Evolutionary conservation across 2,329 filamentous ascomycete genomes (phyloP).

Genomic region (Cladosporium cucumerinum): DNA sequence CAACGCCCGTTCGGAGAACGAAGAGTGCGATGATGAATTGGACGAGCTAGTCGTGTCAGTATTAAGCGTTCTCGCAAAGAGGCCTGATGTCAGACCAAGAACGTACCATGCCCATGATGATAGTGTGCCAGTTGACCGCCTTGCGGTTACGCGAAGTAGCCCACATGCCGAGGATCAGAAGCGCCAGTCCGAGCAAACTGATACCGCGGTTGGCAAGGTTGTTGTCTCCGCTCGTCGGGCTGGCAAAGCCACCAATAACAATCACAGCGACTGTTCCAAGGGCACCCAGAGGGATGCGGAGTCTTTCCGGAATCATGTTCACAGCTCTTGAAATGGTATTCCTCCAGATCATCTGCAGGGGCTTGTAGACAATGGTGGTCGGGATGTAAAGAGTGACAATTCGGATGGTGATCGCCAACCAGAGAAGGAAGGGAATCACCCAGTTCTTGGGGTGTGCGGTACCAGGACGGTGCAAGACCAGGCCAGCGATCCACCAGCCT

Average conservation of each 20-base stretch:
- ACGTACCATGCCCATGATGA: constrained; percentile 73
- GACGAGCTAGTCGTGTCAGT: constrained; percentile 45
- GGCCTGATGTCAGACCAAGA: background rate
- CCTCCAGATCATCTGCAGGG: constrained; percentile 66
- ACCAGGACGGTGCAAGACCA: constrained; percentile 62
- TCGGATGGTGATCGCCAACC: constrained; percentile 69
- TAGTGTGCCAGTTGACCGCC: constrained; percentile 47
- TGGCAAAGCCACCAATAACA: constrained; percentile 73
- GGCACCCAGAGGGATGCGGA: constrained; percentile 62
- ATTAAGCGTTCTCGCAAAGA: background rate
- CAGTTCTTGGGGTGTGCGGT: constrained; percentile 63
- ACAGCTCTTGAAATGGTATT: constrained; percentile 59
- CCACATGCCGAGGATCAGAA: constrained; percentile 68
- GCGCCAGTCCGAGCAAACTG: constrained; percentile 71
- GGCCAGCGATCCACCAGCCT: constrained; percentile 73
- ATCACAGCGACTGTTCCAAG: constrained; percentile 66
- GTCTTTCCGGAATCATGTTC: constrained; percentile 62
- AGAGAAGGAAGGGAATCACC: constrained; percentile 80
- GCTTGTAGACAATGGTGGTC: constrained; percentile 61
- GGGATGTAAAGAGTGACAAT: constrained; percentile 72
- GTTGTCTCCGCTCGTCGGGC: constrained; percentile 60
- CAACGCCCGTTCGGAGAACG: constrained; percentile 74
- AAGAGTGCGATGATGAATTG: constrained; percentile 89
- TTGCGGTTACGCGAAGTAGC: constrained; percentile 67
- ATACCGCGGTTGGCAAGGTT: constrained; percentile 75